Evolutionary conservation across 2,329 filamentous ascomycete genomes (phyloP).

Genomic region (Fusarium euwallaceae): DNA sequence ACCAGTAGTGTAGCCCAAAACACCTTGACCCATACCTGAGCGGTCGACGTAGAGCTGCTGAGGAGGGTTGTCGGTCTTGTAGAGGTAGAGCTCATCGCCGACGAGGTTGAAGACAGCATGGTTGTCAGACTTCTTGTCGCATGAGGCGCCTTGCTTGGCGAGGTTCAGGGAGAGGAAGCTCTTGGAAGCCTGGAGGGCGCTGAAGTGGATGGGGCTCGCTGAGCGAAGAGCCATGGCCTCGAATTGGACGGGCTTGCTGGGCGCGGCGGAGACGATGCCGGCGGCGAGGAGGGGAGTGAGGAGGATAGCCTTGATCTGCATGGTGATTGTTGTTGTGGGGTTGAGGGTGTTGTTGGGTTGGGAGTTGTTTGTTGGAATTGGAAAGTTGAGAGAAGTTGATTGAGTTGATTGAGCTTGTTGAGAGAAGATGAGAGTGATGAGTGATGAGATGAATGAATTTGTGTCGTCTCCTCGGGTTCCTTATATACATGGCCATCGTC

Average conservation of each 20-base stretch:
- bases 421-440: constrained; percentile 4
- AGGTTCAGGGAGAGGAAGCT: constrained; percentile 60
- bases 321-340: constrained; percentile 5
- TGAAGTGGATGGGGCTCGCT: constrained; percentile 62
- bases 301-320: constrained; percentile 39
- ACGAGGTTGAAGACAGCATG: constrained; percentile 63
- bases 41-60: constrained; percentile 68
- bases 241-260: constrained; percentile 54
- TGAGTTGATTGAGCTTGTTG: not conserved
- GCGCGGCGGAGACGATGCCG: constrained; percentile 40
- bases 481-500: not conserved
- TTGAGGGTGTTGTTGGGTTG: not conserved
- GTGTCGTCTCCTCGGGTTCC: not conserved
- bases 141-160: constrained; percentile 60
- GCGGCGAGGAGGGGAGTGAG: constrained; percentile 32
- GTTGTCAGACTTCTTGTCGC: constrained; percentile 55
- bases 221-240: constrained; percentile 63
- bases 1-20: constrained; percentile 65
- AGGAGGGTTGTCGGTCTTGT: constrained; percentile 52
- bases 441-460: not conserved
- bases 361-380: not conserved
- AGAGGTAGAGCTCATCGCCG: constrained; percentile 62
- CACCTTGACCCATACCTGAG: constrained; percentile 69
- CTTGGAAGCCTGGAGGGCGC: constrained; percentile 57
- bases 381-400: not conserved